Evolutionary conservation across 805 yeast genomes (phyloP), one percentile per base, ranked within the genome.

Genomic region (Suhomyces prunicola): DNA sequence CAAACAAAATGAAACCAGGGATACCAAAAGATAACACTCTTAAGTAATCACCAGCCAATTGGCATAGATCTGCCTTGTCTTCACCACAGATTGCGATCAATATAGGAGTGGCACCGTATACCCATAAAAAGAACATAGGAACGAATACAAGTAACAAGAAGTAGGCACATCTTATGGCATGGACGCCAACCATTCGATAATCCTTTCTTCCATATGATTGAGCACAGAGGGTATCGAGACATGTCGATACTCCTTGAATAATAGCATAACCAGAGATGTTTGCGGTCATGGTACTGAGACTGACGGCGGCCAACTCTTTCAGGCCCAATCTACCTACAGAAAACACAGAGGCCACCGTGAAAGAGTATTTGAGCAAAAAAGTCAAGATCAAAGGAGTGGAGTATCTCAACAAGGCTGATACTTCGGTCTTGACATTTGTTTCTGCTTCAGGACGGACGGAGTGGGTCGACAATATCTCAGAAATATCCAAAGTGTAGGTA

Each of bases 211-310:
- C 93, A 62, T 75, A 87, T 1, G 92, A 87, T 67, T 88, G 93
- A 1, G 92, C 87, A 65, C 92, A 83, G 35, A 88, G 74, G 0
- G 93, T 88, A 61, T 87, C 93, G 50, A 88, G 74, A 53, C 90
- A 83, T 0, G 94, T 87, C n/a, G 90, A 83, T 2, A 87, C 78
- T 10, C 93, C 94, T 59, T 87, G 88, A 58, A 88, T 84, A 9
- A 87, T 78, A 36, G 90, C 88, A 55, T 86, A 81, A 1, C 90
- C 92, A 3, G 87, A 78, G 50, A 88, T 86, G 63, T 86, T 87
- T 6, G 90, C 88, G 4, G 91, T 85, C 90, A 87, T 87, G 19
- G 88, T 80, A 15, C 88, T 86, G 47, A 88, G 70, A 13, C 90
- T 83, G 6, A 86, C 87, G 31, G 90, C 93, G 13, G 91, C 93